phyloP scores from a whole-genome alignment of 345 rosid genomes.

The Arabidopsis suecica region DNA sequence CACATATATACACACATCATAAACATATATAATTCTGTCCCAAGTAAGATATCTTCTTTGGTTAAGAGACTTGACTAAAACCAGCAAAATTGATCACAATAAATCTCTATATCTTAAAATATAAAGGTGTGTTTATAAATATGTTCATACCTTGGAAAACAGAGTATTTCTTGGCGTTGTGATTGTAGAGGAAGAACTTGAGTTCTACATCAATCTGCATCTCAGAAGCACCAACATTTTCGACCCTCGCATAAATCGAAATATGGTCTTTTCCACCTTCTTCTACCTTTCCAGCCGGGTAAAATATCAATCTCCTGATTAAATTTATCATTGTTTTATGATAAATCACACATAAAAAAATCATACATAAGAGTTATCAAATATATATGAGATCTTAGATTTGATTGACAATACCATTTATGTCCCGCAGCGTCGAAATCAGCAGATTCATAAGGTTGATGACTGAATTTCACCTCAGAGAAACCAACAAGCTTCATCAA shows the following conservation, averaged over 20 bases:
- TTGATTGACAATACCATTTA: constrained; percentile 4
- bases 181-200: constrained; percentile 26
- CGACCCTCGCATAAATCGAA: constrained; percentile 10
- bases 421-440: constrained; percentile 8
- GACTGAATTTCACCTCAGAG: constrained; percentile 18
- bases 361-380: neutral
- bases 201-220: constrained; percentile 26
- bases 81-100: neutral
- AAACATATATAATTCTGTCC: neutral
- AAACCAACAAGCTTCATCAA: constrained; percentile 18
- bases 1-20: neutral
- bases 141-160: constrained; percentile 3
- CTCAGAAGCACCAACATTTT: constrained; percentile 3
- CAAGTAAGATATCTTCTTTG: too few species aligned
- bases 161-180: neutral
- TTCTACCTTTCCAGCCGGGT: constrained; percentile 14
- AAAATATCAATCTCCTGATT: constrained; percentile 16
- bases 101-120: too few species aligned
- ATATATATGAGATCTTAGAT: neutral
- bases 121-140: neutral
- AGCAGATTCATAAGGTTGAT: constrained; percentile 21
- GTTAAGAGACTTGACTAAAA: too few species aligned
- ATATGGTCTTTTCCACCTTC: constrained; percentile 19
- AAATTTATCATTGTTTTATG: neutral
- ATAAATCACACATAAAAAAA: neutral